These are phyloP conservation scores for Mortierella alpina DNA, from an alignment of 192 early-diverging fungal species.

Conservation along the genomic window DNA sequence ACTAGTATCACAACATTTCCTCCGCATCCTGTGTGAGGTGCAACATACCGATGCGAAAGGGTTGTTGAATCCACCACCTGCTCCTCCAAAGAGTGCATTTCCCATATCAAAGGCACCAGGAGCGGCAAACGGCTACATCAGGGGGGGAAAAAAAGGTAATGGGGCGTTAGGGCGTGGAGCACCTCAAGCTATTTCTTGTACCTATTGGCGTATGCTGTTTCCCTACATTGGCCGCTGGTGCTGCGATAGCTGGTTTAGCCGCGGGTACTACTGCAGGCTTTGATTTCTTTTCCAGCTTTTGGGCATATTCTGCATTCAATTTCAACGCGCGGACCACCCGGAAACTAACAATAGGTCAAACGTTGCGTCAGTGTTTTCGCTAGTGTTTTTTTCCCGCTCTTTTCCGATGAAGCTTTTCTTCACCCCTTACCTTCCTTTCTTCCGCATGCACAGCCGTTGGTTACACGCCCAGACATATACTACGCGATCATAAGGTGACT, in stretches of 20 bases:
- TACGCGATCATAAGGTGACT: slow-evolving; percentile 76
- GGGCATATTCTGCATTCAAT: slow-evolving; percentile 72
- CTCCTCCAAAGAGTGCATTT: slow-evolving; percentile 40
- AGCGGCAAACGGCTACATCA: slow-evolving; percentile 33
- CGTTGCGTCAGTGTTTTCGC: too few relatives aligned
- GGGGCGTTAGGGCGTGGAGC: not conserved
- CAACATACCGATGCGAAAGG: slow-evolving; percentile 42
- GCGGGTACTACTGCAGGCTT: slow-evolving; percentile 16
- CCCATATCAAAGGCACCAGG: slow-evolving; percentile 41
- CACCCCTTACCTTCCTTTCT: slow-evolving; percentile 67
- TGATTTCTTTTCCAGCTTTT: slow-evolving; percentile 60
- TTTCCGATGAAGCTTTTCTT: not conserved
- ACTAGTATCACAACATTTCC: too few relatives aligned
- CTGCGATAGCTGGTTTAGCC: not conserved
- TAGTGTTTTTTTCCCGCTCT: not conserved
- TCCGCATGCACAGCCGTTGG: slow-evolving; percentile 75
- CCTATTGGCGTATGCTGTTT: not conserved
- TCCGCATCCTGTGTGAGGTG: not conserved
- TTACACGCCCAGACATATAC: slow-evolving; percentile 89
- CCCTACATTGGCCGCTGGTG: slow-evolving; percentile 26
- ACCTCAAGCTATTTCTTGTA: not conserved
- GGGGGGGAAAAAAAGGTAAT: not conserved
- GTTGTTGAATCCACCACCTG: slow-evolving; percentile 35
- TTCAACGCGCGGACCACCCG: slow-evolving; percentile 70
- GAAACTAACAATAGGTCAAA: slow-evolving; percentile 52